phyloP scores from a whole-genome alignment of 1,284 basidiomycete genomes.

The Calocybe gambosa region DNA sequence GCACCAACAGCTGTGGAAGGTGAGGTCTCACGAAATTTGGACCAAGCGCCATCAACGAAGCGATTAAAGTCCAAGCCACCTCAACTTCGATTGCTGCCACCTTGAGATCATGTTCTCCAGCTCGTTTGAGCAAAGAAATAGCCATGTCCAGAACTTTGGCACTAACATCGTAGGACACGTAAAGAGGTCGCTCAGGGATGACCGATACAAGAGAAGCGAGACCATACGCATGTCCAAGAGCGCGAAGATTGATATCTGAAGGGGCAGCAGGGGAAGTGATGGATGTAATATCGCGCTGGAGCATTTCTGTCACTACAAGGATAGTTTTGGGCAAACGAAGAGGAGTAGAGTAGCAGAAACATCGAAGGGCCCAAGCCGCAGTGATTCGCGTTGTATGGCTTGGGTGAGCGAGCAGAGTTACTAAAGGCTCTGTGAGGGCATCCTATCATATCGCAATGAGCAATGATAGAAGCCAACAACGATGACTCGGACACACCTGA shows the following conservation, averaged over 20 bases:
- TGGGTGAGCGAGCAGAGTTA: constrained; percentile 84
- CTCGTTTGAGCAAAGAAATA: constrained; percentile 83
- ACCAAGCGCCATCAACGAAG: constrained; percentile 88
- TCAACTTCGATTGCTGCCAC: constrained; percentile 85
- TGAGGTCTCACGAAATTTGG: constrained; percentile 92
- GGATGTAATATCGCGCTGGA: constrained; percentile 78
- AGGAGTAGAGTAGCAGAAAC: constrained; percentile 88
- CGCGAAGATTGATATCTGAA: constrained; percentile 64
- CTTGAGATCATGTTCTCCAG: constrained; percentile 85
- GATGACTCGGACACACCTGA: constrained; percentile 42
- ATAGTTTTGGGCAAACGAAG: constrained; percentile 78
- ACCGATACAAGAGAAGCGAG: constrained; percentile 84
- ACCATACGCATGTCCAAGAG: constrained; percentile 86
- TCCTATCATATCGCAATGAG: constrained; percentile 43
- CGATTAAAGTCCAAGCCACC: constrained; percentile 91
- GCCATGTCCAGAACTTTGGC: constrained; percentile 90
- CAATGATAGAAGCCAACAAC: not conserved
- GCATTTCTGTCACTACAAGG: constrained; percentile 65
- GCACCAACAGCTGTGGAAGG: constrained; percentile 85
- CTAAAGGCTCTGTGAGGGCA: constrained; percentile 79
- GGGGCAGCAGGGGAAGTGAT: constrained; percentile 66
- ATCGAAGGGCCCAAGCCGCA: constrained; percentile 83
- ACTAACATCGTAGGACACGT: constrained; percentile 91
- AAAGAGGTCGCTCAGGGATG: constrained; percentile 84
- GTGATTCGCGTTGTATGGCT: constrained; percentile 82